A percentile compares a stretch with the other conserved stretches of the same genome.
These are phyloP conservation scores for Barnettozyma sucrosica DNA, from an alignment of 805 yeast species.

Conservation along the genomic window DNA sequence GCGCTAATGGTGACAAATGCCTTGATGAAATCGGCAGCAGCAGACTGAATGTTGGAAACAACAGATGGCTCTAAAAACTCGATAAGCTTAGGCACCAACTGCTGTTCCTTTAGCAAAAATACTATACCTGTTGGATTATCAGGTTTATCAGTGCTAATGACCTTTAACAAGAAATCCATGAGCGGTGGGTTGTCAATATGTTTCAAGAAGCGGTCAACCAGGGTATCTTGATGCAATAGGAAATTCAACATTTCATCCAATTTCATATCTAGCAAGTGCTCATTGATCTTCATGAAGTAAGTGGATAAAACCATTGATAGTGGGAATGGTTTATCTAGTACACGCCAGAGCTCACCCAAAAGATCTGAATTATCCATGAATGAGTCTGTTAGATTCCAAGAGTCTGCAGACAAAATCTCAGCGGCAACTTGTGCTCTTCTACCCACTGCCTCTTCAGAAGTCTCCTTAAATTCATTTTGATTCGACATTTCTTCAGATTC, in stretches of 20 bases:
- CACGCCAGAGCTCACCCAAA: conserved; percentile 69
- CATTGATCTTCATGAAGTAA: conserved; percentile 86
- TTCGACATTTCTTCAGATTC: conserved; percentile 13
- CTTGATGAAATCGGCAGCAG: conserved; percentile 92
- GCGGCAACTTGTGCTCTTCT: conserved; percentile 68
- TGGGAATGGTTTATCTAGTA: conserved; percentile 63
- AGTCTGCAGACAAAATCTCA: conserved; percentile 85
- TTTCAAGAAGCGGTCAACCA: conserved; percentile 74
- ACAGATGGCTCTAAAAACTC: conserved; percentile 63
- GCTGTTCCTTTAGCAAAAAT: conserved; percentile 65
- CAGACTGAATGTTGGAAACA: conserved; percentile 73
- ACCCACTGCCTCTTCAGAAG: conserved; percentile 29
- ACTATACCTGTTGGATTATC: conserved; percentile 85
- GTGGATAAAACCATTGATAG: conserved; percentile 74
- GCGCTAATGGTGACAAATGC: conserved; percentile 93
- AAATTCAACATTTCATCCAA: conserved; percentile 72
- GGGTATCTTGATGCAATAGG: conserved; percentile 56
- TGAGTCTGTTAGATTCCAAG: conserved; percentile 89
- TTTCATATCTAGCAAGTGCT: conserved; percentile 83
- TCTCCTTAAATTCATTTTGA: conserved; percentile 10
- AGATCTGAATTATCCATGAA: conserved; percentile 69
- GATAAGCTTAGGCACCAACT: conserved; percentile 66
- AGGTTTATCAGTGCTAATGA: conserved; percentile 89
- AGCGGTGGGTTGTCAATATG: conserved; percentile 91
- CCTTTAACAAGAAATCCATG: conserved; percentile 86